These are phyloP conservation scores for Sorghum bicolor DNA, from an alignment of 176 grass and related monocot species.

Conservation along the genomic window DNA sequence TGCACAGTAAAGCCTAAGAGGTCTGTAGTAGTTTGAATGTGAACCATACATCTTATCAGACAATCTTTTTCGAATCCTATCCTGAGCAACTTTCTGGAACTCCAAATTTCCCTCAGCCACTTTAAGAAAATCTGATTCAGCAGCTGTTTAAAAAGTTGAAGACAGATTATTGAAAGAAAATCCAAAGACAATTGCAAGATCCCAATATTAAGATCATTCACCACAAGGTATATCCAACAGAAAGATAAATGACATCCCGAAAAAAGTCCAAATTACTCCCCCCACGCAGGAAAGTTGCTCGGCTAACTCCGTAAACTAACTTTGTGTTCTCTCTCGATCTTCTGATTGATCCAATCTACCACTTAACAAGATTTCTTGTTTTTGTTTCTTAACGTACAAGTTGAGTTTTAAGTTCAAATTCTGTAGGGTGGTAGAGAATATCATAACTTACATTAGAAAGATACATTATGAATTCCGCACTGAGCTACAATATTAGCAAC, in stretches of 20 bases:
- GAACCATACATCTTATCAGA: conserved; percentile 61
- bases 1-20: background rate
- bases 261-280: background rate
- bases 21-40: conserved; percentile 18
- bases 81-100: conserved; percentile 50
- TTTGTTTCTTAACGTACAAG: background rate
- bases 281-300: background rate
- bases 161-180: conserved; percentile 15
- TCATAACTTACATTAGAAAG: background rate
- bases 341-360: background rate
- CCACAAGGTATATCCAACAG: background rate
- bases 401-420: background rate
- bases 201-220: background rate
- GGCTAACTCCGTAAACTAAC: background rate
- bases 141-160: conserved; percentile 40
- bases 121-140: conserved; percentile 47
- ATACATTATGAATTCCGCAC: background rate
- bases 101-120: conserved; percentile 52
- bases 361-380: background rate
- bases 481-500: background rate
- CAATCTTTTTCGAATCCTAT: conserved; percentile 49
- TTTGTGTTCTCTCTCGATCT: background rate
- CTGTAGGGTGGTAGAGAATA: background rate
- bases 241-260: background rate
- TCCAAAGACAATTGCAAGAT: background rate